Conservation (phyloP, 805 yeast genomes). For the Candida michaelii region DNA sequence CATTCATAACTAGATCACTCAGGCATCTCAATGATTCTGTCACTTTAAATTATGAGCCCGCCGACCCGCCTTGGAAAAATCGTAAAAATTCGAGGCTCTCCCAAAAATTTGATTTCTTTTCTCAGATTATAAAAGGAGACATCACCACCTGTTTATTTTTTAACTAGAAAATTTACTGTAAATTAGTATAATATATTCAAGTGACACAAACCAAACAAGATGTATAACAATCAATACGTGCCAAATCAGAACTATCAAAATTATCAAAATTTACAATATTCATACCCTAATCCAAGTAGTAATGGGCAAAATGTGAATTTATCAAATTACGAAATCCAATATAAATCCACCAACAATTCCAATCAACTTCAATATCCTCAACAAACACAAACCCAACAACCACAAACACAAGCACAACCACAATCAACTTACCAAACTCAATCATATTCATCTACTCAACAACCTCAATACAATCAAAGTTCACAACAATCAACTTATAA, state of each 20-base stretch:
- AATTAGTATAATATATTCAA: not conserved
- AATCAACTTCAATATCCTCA: slow-evolving; percentile 4
- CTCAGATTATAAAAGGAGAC: not conserved
- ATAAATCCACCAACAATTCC: not conserved
- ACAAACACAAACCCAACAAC: not conserved
- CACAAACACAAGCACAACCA: not conserved
- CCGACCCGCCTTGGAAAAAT: slow-evolving; percentile 1
- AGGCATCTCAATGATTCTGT: not conserved
- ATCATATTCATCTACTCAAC: not conserved
- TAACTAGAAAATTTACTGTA: not conserved
- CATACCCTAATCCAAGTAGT: not conserved
- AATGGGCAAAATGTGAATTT: slow-evolving; percentile 3
- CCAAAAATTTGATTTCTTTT: not conserved
- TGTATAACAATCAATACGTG: slow-evolving; percentile 6
- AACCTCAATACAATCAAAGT: not conserved
- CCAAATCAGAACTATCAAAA: slow-evolving; percentile 1
- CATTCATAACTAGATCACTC: not conserved
- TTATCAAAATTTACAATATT: slow-evolving; percentile 4
- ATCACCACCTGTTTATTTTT: not conserved
- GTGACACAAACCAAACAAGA: not conserved
- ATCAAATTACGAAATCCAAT: slow-evolving; percentile 2
- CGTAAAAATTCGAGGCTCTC: slow-evolving; percentile 5
- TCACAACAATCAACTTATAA: slow-evolving; percentile 1
- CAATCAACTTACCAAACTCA: not conserved
- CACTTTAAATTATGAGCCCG: slow-evolving; percentile 4